Evolutionary conservation across 2,329 filamentous ascomycete species (phyloP), one percentile per base, ranked within the genome.

Genomic region (Colletotrichum falcatum): DNA sequence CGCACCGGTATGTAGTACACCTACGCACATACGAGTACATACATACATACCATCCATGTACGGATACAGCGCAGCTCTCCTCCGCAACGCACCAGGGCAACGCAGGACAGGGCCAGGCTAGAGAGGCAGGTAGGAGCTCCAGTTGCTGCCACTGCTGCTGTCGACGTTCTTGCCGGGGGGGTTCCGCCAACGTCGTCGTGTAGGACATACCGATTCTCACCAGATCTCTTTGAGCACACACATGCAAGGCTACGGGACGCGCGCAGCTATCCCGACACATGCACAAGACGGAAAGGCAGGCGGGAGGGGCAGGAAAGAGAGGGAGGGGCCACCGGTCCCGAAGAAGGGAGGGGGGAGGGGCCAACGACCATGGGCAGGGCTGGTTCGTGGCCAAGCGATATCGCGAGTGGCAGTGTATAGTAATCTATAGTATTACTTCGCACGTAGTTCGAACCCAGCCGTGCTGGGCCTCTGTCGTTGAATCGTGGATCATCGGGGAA

Each of bases 201-300:
- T 72, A 72, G 63, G 67, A 67, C 66, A 61, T 46, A 46, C 54
- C 37, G 61, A 64, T 66, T 61, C 49, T 66, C 66, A 60, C 59
- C 58, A 72, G 70, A 72, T 72, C 70, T 61, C 51, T 71, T 58
- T 61, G 30, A 49, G 30, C 44, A 63, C 59, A 65, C 54, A 35
- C 26, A 72, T 70, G 70, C 65, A 55, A 65, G 66, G 65, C 60
- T 65, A 69, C 53, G 69, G 62, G 61, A 66, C 62, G 68, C 53
- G 59, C 55, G 70, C 66, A 72, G 65, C 59, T 71, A 60, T 65
- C 65, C 69, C 65, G 59, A 65, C 61, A 65, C 49, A 71, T 71
- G 68, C 68, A 69, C 68, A 63, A 28, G 68, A 65, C 65, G 69
- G 69, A 68, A 66, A 66, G 65, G 62, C 37, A 51, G 44, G 44